These are phyloP conservation scores for Pseudopyrenochaeta lycopersici DNA, from an alignment of 2,329 filamentous ascomycete genomes.

Conservation along the genomic window DNA sequence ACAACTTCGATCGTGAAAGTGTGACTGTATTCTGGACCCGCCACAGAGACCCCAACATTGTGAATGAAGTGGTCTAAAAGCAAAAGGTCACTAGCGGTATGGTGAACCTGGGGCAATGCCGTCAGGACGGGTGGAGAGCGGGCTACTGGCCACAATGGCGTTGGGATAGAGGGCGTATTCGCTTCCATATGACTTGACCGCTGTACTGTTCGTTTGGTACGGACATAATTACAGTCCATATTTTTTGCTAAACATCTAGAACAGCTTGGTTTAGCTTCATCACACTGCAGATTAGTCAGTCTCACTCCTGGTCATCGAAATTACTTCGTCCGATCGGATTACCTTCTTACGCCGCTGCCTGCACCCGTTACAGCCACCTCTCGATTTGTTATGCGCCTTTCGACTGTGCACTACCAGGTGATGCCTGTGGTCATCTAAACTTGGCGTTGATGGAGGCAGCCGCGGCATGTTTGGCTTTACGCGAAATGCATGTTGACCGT, in stretches of 20 bases:
- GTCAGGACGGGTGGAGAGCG: background rate
- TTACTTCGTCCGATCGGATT: too few species aligned
- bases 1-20: constrained; percentile 8
- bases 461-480: background rate
- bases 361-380: constrained; percentile 10
- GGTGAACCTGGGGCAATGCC: background rate
- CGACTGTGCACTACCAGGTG: background rate
- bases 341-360: constrained; percentile 15
- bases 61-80: constrained; percentile 14
- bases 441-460: background rate
- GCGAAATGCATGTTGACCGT: constrained; percentile 5
- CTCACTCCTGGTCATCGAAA: background rate
- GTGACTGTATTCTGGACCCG: background rate
- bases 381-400: constrained; percentile 14
- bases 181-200: background rate
- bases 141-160: constrained; percentile 5
- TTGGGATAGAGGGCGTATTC: background rate
- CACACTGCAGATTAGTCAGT: constrained; percentile 1
- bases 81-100: constrained; percentile 14
- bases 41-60: background rate
- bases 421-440: background rate
- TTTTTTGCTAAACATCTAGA: constrained; percentile 4
- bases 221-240: constrained; percentile 1
- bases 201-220: background rate
- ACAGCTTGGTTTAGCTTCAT: constrained; percentile 9